Evolutionary conservation across 768 basidiomycete species (phyloP).

Genomic region (Naematelia aurantialba): DNA sequence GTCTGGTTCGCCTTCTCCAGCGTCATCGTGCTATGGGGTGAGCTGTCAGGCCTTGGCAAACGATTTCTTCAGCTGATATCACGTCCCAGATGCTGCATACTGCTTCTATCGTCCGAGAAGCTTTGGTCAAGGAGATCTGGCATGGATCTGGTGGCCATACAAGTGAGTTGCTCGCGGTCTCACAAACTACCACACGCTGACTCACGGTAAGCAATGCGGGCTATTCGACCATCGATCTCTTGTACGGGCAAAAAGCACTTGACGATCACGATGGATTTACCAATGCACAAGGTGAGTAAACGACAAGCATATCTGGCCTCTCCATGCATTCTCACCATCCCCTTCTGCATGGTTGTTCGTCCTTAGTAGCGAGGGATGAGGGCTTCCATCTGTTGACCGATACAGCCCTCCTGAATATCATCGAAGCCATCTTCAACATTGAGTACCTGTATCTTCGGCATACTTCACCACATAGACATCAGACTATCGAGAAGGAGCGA

Average conservation of each 20-base stretch:
- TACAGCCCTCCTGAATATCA: slow-evolving; percentile 73
- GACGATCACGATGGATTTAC: slow-evolving; percentile 71
- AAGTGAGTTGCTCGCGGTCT: slow-evolving; percentile 40
- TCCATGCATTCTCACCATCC: neutral
- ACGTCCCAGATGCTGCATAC: slow-evolving; percentile 36
- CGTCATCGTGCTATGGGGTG: slow-evolving; percentile 43
- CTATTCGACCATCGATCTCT: slow-evolving; percentile 51
- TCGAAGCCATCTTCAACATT: slow-evolving; percentile 73
- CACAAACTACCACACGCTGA: no score
- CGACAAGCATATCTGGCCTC: neutral
- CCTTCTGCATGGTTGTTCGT: no score
- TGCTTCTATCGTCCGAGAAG: slow-evolving; percentile 63
- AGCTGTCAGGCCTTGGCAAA: slow-evolving; percentile 10
- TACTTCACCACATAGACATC: slow-evolving; percentile 54
- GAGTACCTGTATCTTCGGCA: slow-evolving; percentile 73
- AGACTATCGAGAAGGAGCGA: slow-evolving; percentile 4
- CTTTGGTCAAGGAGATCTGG: slow-evolving; percentile 79
- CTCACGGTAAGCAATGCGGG: neutral
- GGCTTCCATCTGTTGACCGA: slow-evolving; percentile 6
- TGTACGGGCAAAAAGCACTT: slow-evolving; percentile 71
- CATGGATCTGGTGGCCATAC: slow-evolving; percentile 90
- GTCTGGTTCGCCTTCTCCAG: slow-evolving; percentile 39
- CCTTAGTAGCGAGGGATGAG: no score
- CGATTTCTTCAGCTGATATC: no score
- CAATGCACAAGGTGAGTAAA: slow-evolving; percentile 61